A percentile compares a stretch with the other conserved stretches of the same genome.
Conservation (phyloP, 495 filamentous ascomycete species). For the Aspergillus biplanus region DNA sequence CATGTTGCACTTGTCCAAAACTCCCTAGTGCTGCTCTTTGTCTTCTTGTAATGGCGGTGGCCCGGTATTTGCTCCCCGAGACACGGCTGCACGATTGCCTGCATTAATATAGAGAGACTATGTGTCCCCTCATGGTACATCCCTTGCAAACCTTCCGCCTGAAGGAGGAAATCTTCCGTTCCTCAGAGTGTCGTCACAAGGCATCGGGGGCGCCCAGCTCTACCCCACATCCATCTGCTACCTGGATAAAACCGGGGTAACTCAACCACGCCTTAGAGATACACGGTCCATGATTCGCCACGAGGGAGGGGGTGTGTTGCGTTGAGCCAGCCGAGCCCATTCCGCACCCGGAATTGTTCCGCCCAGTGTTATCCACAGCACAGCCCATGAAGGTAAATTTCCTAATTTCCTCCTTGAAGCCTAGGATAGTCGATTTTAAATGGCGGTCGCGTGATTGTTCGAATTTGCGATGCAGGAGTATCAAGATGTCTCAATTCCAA, state of each 20-base stretch:
- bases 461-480: too few relatives aligned
- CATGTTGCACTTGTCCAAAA: conserved; percentile 27
- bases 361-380: not conserved
- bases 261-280: not conserved
- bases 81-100: conserved; percentile 2
- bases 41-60: not conserved
- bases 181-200: not conserved
- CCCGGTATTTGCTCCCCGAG: not conserved
- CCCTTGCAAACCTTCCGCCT: conserved; percentile 9
- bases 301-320: not conserved
- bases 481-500: too few relatives aligned
- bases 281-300: conserved; percentile 8
- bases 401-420: too few relatives aligned
- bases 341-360: conserved; percentile 25
- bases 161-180: conserved; percentile 23
- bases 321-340: conserved; percentile 13
- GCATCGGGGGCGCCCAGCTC: not conserved
- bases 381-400: too few relatives aligned
- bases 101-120: conserved; percentile 3
- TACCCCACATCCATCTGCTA: conserved; percentile 4
- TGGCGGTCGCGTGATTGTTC: too few relatives aligned
- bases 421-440: too few relatives aligned
- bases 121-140: not conserved
- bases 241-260: conserved; percentile 14
- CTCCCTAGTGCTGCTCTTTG: not conserved